Percentiles rank a stretch among this genome's conserved stretches.
Evolutionary conservation across 2,329 filamentous ascomycete species (phyloP).

Genomic region (Beauveria brongniartii): DNA sequence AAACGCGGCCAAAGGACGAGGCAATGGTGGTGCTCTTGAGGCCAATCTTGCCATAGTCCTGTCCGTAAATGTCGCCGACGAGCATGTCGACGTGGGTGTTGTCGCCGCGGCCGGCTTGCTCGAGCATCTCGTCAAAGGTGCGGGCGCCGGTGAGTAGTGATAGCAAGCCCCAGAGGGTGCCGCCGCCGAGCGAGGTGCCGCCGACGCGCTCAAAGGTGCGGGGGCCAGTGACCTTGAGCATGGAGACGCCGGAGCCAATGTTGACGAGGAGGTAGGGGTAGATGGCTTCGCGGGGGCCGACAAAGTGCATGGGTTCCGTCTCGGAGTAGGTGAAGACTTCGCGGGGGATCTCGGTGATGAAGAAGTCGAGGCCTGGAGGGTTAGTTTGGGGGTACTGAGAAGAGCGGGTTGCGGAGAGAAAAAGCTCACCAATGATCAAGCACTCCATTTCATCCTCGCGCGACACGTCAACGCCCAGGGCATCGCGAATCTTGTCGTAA

Average conservation of each 20-base stretch:
- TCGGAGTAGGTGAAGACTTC: conserved; percentile 98
- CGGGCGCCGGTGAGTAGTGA: conserved; percentile 86
- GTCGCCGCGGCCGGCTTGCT: conserved; percentile 82
- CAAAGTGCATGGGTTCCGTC: conserved; percentile 82
- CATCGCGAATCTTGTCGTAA: conserved; percentile 81
- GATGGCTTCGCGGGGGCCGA: conserved; percentile 66
- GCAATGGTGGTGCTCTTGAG: conserved; percentile 94
- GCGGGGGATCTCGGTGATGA: conserved; percentile 93
- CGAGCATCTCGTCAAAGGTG: conserved; percentile 96
- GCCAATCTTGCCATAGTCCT: conserved; percentile 92
- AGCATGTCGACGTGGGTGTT: conserved; percentile 93
- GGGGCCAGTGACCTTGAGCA: conserved; percentile 93
- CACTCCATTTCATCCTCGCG: conserved; percentile 99
- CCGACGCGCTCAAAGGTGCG: conserved; percentile 83
- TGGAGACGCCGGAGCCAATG: conserved; percentile 92
- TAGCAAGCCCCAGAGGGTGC: conserved; percentile 94
- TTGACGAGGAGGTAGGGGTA: conserved; percentile 98
- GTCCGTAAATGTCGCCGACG: conserved; percentile 95
- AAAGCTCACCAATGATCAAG: conserved; percentile 70
- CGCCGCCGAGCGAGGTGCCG: conserved; percentile 87
- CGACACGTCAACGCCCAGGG: conserved; percentile 77
- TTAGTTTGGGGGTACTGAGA: not conserved
- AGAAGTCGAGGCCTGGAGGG: conserved; percentile 78
- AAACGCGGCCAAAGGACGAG: conserved; percentile 93
- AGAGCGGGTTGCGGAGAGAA: not conserved